Conservation (phyloP, 805 yeast genomes). For the Pichia cephalocereana region DNA sequence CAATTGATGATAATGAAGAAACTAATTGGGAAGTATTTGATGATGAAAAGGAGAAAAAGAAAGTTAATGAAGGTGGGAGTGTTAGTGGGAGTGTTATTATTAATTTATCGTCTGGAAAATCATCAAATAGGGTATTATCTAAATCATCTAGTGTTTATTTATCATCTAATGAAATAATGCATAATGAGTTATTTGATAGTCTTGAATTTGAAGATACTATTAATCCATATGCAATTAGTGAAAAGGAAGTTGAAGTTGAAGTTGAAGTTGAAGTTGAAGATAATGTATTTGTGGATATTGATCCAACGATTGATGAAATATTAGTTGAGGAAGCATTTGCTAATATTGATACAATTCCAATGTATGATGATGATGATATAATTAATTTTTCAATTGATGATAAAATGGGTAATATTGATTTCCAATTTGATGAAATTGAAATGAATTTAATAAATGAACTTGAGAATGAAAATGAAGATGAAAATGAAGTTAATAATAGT, state of each 20-base stretch:
- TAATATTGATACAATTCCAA: background rate
- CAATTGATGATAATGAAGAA: constrained; percentile 1
- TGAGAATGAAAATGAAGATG: background rate
- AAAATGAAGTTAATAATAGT: background rate
- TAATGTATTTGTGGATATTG: background rate
- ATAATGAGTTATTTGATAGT: background rate
- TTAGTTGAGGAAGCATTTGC: background rate
- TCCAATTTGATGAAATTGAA: background rate
- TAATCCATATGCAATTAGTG: constrained; percentile 2
- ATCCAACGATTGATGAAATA: background rate
- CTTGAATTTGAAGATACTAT: background rate
- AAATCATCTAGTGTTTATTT: constrained; percentile 9
- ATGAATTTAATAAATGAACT: background rate
- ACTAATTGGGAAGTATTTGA: constrained; percentile 12
- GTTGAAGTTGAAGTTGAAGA: background rate
- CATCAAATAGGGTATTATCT: background rate
- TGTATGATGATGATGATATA: constrained; percentile 4
- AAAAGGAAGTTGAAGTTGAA: background rate
- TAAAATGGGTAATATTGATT: background rate
- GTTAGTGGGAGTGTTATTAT: too few species aligned
- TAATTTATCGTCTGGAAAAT: too few species aligned
- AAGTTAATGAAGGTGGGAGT: too few species aligned
- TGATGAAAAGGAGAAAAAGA: background rate
- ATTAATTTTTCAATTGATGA: constrained; percentile 4
- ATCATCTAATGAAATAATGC: background rate